Conservation (phyloP, 768 basidiomycete genomes). For the Psilocybe subaeruginosa region DNA sequence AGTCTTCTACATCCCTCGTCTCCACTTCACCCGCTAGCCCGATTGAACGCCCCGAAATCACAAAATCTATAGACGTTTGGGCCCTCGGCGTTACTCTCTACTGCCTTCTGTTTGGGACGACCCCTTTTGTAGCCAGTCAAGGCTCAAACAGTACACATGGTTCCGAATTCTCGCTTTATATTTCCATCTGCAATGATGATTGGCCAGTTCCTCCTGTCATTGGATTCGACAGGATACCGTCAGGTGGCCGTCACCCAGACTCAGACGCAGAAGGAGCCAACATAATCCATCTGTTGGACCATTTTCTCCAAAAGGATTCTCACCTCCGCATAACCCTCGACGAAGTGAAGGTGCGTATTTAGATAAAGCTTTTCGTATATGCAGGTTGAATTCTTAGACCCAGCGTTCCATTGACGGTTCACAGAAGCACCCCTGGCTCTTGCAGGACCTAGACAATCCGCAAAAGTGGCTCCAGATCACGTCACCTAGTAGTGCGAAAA, state of each 20-base stretch:
- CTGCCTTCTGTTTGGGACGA: conserved; percentile 87
- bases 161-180: conserved; percentile 76
- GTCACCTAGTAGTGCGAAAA: conserved; percentile 34
- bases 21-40: conserved; percentile 26
- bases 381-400: not conserved
- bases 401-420: conserved; percentile 4
- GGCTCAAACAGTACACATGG: conserved; percentile 15
- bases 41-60: conserved; percentile 56
- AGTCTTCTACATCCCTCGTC: conserved; percentile 25
- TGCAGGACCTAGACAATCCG: conserved; percentile 66
- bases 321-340: conserved; percentile 74
- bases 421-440: conserved; percentile 60
- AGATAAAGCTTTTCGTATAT: conserved; percentile 15
- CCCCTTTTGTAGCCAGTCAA: conserved; percentile 62
- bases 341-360: conserved; percentile 70
- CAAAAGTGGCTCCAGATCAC: conserved; percentile 66
- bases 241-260: conserved; percentile 56
- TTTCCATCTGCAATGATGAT: conserved; percentile 76
- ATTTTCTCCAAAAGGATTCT: conserved; percentile 82
- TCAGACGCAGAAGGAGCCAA: conserved; percentile 49
- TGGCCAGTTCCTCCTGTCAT: conserved; percentile 70
- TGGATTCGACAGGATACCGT: conserved; percentile 69
- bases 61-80: conserved; percentile 97
- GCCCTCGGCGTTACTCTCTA: conserved; percentile 96
- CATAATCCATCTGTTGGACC: conserved; percentile 73